These are phyloP conservation scores for Coemansia sp. DNA, from an alignment of 192 early-diverging fungal species.

Conservation along the genomic window DNA sequence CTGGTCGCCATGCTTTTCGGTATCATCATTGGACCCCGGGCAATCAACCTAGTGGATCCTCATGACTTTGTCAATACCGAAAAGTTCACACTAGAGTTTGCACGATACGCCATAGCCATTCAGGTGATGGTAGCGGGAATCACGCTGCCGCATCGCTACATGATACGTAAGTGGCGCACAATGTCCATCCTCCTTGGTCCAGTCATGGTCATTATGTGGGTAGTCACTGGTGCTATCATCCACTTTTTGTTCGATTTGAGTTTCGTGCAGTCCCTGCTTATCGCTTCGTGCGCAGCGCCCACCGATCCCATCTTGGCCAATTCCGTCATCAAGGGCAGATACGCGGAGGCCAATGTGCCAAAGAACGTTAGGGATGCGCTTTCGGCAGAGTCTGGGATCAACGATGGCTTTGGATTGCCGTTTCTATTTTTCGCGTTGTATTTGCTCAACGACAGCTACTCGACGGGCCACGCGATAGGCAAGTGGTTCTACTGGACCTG, in stretches of 20 bases:
- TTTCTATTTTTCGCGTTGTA: slow-evolving; percentile 78
- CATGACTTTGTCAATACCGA: slow-evolving; percentile 47
- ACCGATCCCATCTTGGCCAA: slow-evolving; percentile 95
- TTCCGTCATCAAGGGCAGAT: slow-evolving; percentile 91
- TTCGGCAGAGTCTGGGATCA: slow-evolving; percentile 82
- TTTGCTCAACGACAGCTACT: slow-evolving; percentile 55
- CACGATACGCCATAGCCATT: slow-evolving; percentile 81
- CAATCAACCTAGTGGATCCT: slow-evolving; percentile 70
- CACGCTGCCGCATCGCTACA: slow-evolving; percentile 73
- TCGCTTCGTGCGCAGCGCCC: slow-evolving; percentile 83
- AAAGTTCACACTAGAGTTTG: slow-evolving; percentile 68
- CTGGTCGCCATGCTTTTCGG: slow-evolving; percentile 86
- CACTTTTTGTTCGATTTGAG: slow-evolving; percentile 51
- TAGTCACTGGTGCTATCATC: slow-evolving; percentile 63
- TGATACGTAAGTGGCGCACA: slow-evolving; percentile 69
- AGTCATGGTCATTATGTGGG: slow-evolving; percentile 83
- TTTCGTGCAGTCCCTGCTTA: slow-evolving; percentile 63
- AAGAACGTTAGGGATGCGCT: slow-evolving; percentile 73
- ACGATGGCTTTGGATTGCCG: slow-evolving; percentile 85
- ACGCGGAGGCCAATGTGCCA: slow-evolving; percentile 89
- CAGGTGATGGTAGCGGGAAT: slow-evolving; percentile 83
- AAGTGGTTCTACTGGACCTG: slow-evolving; percentile 80
- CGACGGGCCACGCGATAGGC: slow-evolving; percentile 63
- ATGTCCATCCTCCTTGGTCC: slow-evolving; percentile 76
- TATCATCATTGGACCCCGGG: slow-evolving; percentile 78